Base-by-base conservation (phyloP, 129 eudicot species). In the Glebionis coronaria region DNA sequence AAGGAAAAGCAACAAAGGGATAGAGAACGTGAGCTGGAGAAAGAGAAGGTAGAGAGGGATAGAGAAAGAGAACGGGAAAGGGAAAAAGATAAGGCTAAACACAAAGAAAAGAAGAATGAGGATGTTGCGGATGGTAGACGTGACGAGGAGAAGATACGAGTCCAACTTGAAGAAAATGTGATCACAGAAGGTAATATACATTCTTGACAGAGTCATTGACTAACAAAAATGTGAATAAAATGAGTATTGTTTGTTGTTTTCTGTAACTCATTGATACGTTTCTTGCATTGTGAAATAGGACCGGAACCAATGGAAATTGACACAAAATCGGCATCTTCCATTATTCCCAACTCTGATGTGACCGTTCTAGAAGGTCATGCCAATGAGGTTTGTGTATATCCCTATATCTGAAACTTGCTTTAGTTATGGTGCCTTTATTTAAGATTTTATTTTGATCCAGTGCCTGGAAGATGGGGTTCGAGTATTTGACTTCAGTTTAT, bases 221-320 rank as follows among this genome's bases (percentile, higher is more conserved):
- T 19, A 38, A 51, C 21, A 65, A 31, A 58, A 49, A 25, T 62
- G 52, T 28, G 47, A 27, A 46, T 25, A 51, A 31, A 31, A 31
- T 31, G 40, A 31, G 18, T 65, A 28, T 44, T 15, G 3, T 44
- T 70, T 44, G 19, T n/a, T n/a, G n/a, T 12, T 58, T 73, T 9
- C 28, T 54, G 19, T 52, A 14, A 8, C 61, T 52, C 18, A 57
- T 61, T 20, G 47, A 46, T 55, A n/a, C 29, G 15, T 62, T 29
- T 62, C 35, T 54, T 64, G 62, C 18, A 35, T 31, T 73, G 63
- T 58, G 53, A 68, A 51, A 68, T 71, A 83, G 95, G 89, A 59
- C 79, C 90, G 25, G 96, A 87, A 77, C 90, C 95, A 14, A 88
- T 91, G 97, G 93, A 91, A 65, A 82, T 88, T 62, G 89, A 88